These are phyloP conservation scores for Urtica urens DNA, from an alignment of 306 rosid species.

Conservation along the genomic window DNA sequence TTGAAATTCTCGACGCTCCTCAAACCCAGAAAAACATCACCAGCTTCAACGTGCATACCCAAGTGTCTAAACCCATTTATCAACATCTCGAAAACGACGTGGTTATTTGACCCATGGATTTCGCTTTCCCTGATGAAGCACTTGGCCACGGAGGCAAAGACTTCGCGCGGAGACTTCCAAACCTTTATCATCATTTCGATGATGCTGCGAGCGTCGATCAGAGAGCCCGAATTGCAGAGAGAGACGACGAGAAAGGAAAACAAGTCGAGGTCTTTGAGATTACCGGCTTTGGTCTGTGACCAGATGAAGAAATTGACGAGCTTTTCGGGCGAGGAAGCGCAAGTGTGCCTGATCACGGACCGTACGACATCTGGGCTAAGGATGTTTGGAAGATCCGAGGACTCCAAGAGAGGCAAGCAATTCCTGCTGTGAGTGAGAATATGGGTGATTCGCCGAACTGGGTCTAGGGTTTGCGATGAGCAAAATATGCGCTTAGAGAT, in stretches of 20 bases:
- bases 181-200: conserved; percentile 27
- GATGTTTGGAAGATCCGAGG: conserved; percentile 14
- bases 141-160: conserved; percentile 24
- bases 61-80: conserved; percentile 21
- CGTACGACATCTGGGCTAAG: conserved; percentile 35
- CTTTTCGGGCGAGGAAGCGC: conserved; percentile 20
- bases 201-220: conserved; percentile 18
- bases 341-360: conserved; percentile 22
- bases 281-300: conserved; percentile 31
- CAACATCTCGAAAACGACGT: conserved; percentile 30
- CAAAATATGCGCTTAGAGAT: too few relatives aligned
- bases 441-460: conserved; percentile 28
- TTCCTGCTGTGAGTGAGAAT: conserved; percentile 20
- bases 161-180: conserved; percentile 21
- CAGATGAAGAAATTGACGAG: conserved; percentile 39
- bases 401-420: conserved; percentile 24
- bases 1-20: conserved; percentile 15
- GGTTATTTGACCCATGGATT: conserved; percentile 16
- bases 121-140: conserved; percentile 3
- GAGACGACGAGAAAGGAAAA: conserved; percentile 35
- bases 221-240: conserved; percentile 30
- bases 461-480: conserved; percentile 16
- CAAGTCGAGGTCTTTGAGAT: conserved; percentile 10
- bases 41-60: conserved; percentile 33
- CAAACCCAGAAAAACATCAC: conserved; percentile 26